Evolutionary conservation across 495 filamentous ascomycete genomes (phyloP), one percentile per base, ranked within the genome.

Genomic region (Aspergillus incahuasiensis): DNA sequence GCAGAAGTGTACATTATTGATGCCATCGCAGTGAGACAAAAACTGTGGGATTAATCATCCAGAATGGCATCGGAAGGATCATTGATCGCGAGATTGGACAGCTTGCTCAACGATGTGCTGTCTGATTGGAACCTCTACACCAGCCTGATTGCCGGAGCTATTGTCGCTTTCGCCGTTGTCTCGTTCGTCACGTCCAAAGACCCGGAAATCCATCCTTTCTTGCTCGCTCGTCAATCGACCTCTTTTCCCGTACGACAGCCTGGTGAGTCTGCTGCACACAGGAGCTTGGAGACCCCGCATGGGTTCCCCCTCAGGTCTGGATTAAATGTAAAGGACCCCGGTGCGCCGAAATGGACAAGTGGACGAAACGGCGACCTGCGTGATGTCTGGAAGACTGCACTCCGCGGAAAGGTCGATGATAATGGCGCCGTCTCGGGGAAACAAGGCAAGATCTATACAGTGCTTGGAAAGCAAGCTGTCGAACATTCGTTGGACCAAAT

Each of bases 331-430:
- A 91, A 90, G 67, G 88, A 92, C 38, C 78, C 89, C 1, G 88
- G 87, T 7, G 85, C 85, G 21, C 87, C 89, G 16, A 88, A 87
- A 69, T 97, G 92, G 86, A 77, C 83, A 0, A 78, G 77, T 55
- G 92, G 92, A 19, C 82, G 86, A 60, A 85, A 94, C 67, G 94
- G 94, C 16, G 94, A 99, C 59, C 76, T 99, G 54, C 82, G 94
- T 44, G 94, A 99, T 68, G 78, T 99, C 44, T 99, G 94, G 94
- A 86, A 85, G 53, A 77, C 84, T 64, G 89, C 87, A 39, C 72
- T 87, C 15, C 78, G 78, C 39, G 89, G 89, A 38, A 72, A 75
- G 4, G 68, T 80, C 24, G 81, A 86, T 49, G 77, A 79, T 20
- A 82, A 85, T 32, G 83, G 84, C 13, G 71, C 77, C 19, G 60